phyloP scores from a whole-genome alignment of 371 early-diverging fungal species.

The Dinochytrium kinnereticum region DNA sequence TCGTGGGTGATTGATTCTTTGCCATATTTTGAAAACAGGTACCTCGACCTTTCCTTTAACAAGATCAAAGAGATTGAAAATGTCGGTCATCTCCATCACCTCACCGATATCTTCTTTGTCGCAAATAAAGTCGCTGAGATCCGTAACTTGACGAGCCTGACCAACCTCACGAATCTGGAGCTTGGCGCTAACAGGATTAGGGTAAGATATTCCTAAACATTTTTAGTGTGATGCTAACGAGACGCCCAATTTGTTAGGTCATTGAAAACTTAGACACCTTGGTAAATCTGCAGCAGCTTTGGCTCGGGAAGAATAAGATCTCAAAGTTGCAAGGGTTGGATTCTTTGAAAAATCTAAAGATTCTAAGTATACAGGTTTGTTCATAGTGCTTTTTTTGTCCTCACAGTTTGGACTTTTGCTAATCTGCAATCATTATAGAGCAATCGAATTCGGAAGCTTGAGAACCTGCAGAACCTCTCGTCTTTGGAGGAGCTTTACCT shows the following conservation, averaged over 20 bases:
- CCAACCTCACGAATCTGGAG: slow-evolving; percentile 80
- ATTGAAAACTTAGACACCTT: slow-evolving; percentile 86
- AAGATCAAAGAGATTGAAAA: slow-evolving; percentile 55
- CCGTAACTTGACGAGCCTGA: slow-evolving; percentile 72
- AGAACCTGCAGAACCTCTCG: slow-evolving; percentile 66
- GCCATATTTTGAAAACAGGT: slow-evolving; percentile 48
- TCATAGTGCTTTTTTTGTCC: neutral
- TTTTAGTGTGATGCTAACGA: too few relatives aligned
- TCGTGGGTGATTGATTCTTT: too few relatives aligned
- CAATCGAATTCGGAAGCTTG: slow-evolving; percentile 86
- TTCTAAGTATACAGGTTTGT: slow-evolving; percentile 79
- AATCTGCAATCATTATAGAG: too few relatives aligned
- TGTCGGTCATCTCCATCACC: slow-evolving; percentile 47
- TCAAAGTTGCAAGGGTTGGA: slow-evolving; percentile 66
- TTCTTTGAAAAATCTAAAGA: slow-evolving; percentile 69
- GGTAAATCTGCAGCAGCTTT: slow-evolving; percentile 81
- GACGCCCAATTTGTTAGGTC: slow-evolving; percentile 42
- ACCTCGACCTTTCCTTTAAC: slow-evolving; percentile 87
- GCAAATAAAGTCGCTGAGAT: slow-evolving; percentile 57
- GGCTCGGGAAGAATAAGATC: slow-evolving; percentile 98
- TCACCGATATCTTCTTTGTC: slow-evolving; percentile 57
- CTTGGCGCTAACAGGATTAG: slow-evolving; percentile 94
- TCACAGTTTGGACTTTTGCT: neutral
- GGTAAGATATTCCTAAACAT: slow-evolving; percentile 43
- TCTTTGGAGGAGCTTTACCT: slow-evolving; percentile 88